Percentiles rank a stretch among this genome's conserved stretches.
Conservation (phyloP, 225 moss, liverwort and hornwort species). For the Neckera pumila region DNA sequence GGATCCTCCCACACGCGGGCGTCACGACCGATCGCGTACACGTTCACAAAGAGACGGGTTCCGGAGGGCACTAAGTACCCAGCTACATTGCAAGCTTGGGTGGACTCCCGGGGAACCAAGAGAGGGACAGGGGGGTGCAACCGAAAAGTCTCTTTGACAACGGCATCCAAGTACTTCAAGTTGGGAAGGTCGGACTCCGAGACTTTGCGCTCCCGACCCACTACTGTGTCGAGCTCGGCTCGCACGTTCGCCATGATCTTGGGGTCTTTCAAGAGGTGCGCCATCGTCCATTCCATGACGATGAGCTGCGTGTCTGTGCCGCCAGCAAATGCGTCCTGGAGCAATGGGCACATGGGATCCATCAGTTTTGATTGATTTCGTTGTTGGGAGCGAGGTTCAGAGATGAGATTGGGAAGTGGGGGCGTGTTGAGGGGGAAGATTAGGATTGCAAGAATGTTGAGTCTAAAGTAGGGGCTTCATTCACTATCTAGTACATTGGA, state of each 20-base stretch:
- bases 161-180: slow-evolving; percentile 7
- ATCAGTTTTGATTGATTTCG: not conserved
- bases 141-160: slow-evolving; percentile 29
- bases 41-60: slow-evolving; percentile 20
- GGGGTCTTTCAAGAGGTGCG: slow-evolving; percentile 15
- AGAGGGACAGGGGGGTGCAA: slow-evolving; percentile 30
- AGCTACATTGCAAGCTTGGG: not conserved
- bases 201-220: slow-evolving; percentile 7
- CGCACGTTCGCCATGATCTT: not conserved
- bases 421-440: not conserved
- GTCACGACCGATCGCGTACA: slow-evolving; percentile 23
- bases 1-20: slow-evolving; percentile 13
- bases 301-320: slow-evolving; percentile 23
- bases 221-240: slow-evolving; percentile 12
- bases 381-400: no score
- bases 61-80: slow-evolving; percentile 11
- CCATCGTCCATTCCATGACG: slow-evolving; percentile 25
- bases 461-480: not conserved
- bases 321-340: slow-evolving; percentile 22
- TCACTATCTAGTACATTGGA: not conserved
- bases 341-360: not conserved
- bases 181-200: slow-evolving; percentile 5
- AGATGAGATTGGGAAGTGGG: not conserved
- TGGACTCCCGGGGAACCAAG: slow-evolving; percentile 16
- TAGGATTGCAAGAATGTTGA: not conserved